Base-by-base conservation (phyloP, 768 basidiomycete species). In the Auriscalpium orientale region DNA sequence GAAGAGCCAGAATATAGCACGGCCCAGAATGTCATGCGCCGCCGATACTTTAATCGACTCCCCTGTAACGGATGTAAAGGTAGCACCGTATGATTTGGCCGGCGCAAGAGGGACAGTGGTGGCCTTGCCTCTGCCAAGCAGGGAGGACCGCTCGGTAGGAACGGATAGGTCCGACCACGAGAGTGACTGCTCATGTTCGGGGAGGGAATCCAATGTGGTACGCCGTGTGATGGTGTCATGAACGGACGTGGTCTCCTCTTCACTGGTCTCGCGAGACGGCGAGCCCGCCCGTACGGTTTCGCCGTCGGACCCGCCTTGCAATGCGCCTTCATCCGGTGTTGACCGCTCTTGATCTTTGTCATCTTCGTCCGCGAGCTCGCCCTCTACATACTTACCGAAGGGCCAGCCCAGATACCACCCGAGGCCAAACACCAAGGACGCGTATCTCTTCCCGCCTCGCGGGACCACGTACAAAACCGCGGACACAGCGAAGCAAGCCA, bases 371-470 rank as follows among this genome's bases (percentile, higher is more conserved):
- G 75, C 74, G 21, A 74, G 67, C 57, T 85, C 85, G 11, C 93
- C 91, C 69, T 98, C 94, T 49, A 99, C 91, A 67, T 98, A 99
- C 71, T 98, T 98, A 18, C 97, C 95, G 67, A 99, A 99, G 2
- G 97, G 97, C 97, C 97, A 98, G 20, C 83, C 82, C 53, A 98
- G 80, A 68, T 99, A 99, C 90, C 94, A 97, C 7, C 93, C 94
- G 22, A 99, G 73, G 13, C 97, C 97, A 65, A 84, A 92, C 6
- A 98, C 75, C 34, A 98, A 78, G n/a, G 80, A 81, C 2, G 91
- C 82, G 68, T 95, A 98, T 49, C 82, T 85, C 61, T 77, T 78
- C 45, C 93, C 93, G 12, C 97, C 95, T 47, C 79, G 79, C 0
- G 95, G 90, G 7, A 92, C 73, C 45, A 87, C 52, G 65, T 79